A percentile compares a stretch with the other conserved stretches of the same genome.
Evolutionary conservation across 2,329 filamentous ascomycete genomes (phyloP).

Genomic region (Fusarium scirpi): DNA sequence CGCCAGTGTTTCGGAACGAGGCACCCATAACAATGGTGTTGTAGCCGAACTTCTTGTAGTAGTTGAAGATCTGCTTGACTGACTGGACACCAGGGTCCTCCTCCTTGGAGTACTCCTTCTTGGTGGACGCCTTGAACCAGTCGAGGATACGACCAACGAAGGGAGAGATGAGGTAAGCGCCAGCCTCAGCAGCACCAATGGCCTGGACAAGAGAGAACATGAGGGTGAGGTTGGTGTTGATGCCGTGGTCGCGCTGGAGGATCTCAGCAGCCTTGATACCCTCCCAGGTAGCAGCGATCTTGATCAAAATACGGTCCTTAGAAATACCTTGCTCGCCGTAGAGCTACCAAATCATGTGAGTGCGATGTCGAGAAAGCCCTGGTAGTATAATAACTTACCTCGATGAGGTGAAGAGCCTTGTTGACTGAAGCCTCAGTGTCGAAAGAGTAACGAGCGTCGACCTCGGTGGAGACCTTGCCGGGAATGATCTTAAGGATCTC

Average conservation of each 20-base stretch:
- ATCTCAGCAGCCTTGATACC: constrained; percentile 99
- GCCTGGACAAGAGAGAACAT: constrained; percentile 98
- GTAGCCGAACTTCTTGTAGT: constrained; percentile 99
- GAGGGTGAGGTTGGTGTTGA: constrained; percentile 99
- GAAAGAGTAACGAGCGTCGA: constrained; percentile 96
- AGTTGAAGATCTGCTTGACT: constrained; percentile 96
- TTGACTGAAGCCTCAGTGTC: constrained; percentile 90
- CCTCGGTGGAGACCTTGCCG: constrained; percentile 98
- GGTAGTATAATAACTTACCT: constrained; percentile 67
- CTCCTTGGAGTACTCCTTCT: constrained; percentile 90
- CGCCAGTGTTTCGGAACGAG: constrained; percentile 94
- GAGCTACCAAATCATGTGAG: constrained; percentile 68
- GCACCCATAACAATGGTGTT: constrained; percentile 99
- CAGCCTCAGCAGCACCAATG: constrained; percentile 94
- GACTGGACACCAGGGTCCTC: constrained; percentile 97
- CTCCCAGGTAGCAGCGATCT: constrained; percentile 99
- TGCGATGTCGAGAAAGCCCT: constrained; percentile 18
- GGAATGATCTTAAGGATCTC: constrained; percentile 97
- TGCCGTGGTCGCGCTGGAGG: constrained; percentile 92
- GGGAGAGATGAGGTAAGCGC: constrained; percentile 97
- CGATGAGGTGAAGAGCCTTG: constrained; percentile 97
- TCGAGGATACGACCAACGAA: constrained; percentile 99
- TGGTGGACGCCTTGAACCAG: constrained; percentile 97
- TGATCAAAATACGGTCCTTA: constrained; percentile 97
- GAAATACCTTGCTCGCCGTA: constrained; percentile 92